Evolutionary conservation across 495 filamentous ascomycete species (phyloP).

Genomic region (Rusavskia elegans): DNA sequence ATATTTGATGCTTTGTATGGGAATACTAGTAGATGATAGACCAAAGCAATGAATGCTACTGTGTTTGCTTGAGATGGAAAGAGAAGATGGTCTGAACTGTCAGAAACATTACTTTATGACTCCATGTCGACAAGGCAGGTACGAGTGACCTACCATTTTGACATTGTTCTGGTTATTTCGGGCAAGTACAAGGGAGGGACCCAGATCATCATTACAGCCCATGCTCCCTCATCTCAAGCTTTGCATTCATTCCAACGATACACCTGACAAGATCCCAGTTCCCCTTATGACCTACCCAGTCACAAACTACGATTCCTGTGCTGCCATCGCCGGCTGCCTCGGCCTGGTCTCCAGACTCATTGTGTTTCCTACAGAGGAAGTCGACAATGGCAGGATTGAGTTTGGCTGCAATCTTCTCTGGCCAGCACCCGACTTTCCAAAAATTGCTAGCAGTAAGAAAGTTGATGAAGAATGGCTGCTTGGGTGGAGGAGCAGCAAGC

Average conservation of each 20-base stretch:
- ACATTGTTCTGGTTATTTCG: background rate
- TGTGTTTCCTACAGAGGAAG: constrained; percentile 58
- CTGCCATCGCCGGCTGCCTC: constrained; percentile 48
- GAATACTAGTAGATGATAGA: background rate
- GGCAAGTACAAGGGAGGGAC: background rate
- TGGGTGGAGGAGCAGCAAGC: constrained; percentile 18
- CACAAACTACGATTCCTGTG: constrained; percentile 85
- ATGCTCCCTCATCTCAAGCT: constrained; percentile 37
- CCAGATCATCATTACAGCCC: background rate
- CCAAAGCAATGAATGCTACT: background rate
- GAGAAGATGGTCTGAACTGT: background rate
- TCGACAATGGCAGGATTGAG: constrained; percentile 80
- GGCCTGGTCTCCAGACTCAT: constrained; percentile 17
- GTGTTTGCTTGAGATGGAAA: background rate
- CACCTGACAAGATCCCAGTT: constrained; percentile 89
- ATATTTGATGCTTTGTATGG: background rate
- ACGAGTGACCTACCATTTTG: background rate
- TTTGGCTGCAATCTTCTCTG: constrained; percentile 80
- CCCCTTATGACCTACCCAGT: constrained; percentile 78
- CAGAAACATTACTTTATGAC: background rate
- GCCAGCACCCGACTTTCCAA: constrained; percentile 83
- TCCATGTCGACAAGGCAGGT: background rate
- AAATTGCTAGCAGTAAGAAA: constrained; percentile 87
- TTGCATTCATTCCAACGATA: constrained; percentile 83
- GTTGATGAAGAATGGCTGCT: constrained; percentile 69